Evolutionary conservation across 768 basidiomycete species (phyloP), one percentile per base, ranked within the genome.

Genomic region (Naematelia encephala): DNA sequence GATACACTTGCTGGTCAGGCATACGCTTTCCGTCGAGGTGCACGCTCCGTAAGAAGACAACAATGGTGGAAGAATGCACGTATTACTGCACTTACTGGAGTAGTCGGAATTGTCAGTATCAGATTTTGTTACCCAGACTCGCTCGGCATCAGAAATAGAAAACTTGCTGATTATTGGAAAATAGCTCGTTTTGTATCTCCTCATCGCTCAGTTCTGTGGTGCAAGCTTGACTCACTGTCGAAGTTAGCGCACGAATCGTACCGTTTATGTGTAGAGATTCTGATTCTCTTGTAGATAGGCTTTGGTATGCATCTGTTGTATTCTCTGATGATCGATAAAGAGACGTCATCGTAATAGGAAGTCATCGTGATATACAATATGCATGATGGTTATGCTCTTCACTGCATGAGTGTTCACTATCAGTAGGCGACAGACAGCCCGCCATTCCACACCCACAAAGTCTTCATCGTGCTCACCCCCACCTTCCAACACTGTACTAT

Each of bases 1-100:
- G 93, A 97, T 73, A 88, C 83, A 55, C 90, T 99, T 86, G 88
- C 90, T 5, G 87, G 86, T 10, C 92, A 98, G 77, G 91, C 94
- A 3, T 90, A 89, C 2, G 91, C 90, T 5, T 99, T 99, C 80
- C 80, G 91, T 47, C 80, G 92, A 51, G 92, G 92, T 4, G 92
- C 92, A 14, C 81, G 90, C 44, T 85, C 82, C n/a, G 72, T 73
- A 11, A 63, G 79, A 43, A 59, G 79, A 42, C 73, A 78, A 54
- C 77, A 78, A 68, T 80, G 80, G 79, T 80, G 77, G 76, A 74
- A 73, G 57, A 80, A 80, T 63, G 67, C 63, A 5, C 68, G 78
- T 56, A 77, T 80, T 57, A 74, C 75, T 57, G 67, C 81, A 5
- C 78, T 98, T 26, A 83, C 83, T 55, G 79, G 86, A 19, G 72